phyloP scores from a whole-genome alignment of 2,329 filamentous ascomycete species.

The Colletotrichum simmondsii region DNA sequence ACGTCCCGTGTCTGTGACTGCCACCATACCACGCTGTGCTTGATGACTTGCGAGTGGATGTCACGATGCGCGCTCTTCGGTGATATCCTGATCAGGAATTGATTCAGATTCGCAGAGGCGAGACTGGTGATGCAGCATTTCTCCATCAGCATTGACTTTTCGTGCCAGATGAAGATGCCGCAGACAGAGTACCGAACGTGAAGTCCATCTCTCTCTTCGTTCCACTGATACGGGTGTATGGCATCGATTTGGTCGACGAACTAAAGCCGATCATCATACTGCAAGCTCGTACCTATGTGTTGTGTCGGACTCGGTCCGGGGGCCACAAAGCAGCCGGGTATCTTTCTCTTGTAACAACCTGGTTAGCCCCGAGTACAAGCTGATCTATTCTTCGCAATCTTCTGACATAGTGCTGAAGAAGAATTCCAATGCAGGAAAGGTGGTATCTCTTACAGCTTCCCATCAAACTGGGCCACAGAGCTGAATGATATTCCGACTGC shows the following conservation, averaged over 20 bases:
- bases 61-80: neutral
- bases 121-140: neutral
- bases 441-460: neutral
- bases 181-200: neutral
- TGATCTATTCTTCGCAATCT: neutral
- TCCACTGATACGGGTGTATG: neutral
- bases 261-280: neutral
- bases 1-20: neutral
- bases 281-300: neutral
- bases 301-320: neutral
- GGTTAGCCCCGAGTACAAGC: neutral
- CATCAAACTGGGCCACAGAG: neutral
- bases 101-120: neutral
- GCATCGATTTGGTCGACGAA: neutral
- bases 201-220: neutral
- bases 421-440: neutral
- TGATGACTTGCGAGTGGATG: conserved; percentile 6
- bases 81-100: neutral
- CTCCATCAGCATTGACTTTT: neutral
- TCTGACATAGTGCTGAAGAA: neutral
- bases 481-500: neutral
- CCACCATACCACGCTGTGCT: conserved; percentile 17
- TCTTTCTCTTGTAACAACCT: neutral
- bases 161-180: neutral
- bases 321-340: neutral